A percentile compares a stretch with the other conserved stretches of the same genome.
Conservation (phyloP, 75 land plant species). For the Picea glauca region DNA sequence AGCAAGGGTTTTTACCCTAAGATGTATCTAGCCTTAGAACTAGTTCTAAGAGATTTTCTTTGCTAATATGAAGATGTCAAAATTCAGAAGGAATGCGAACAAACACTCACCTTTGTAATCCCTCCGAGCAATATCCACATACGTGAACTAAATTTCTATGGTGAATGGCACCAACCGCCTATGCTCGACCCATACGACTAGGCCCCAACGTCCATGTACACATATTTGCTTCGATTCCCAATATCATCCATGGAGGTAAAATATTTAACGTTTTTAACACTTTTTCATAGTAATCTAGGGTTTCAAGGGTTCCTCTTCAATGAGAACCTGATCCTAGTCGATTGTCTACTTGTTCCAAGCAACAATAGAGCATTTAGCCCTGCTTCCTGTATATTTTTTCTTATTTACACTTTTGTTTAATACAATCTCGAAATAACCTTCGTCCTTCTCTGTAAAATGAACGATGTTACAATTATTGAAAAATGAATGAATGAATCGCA, state of each 20-base stretch:
- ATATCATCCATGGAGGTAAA: conserved; percentile 33
- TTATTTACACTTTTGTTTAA: conserved; percentile 20
- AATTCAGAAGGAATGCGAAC: not conserved
- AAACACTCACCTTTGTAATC: conserved; percentile 46
- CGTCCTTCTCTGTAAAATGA: conserved; percentile 18
- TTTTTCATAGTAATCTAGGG: not conserved
- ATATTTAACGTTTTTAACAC: conserved; percentile 19
- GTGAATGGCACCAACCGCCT: conserved; percentile 70
- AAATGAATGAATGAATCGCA: conserved; percentile 38
- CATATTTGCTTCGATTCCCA: conserved; percentile 34
- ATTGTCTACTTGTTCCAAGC: conserved; percentile 25
- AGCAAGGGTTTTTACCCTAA: not conserved
- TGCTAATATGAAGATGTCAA: not conserved
- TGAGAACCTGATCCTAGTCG: conserved; percentile 33
- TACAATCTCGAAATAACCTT: conserved; percentile 26
- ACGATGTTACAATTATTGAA: conserved; percentile 30
- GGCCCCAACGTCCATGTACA: conserved; percentile 60
- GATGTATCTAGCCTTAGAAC: not conserved
- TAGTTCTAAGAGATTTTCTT: not conserved
- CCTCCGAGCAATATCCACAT: conserved; percentile 74
- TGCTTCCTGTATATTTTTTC: conserved; percentile 52
- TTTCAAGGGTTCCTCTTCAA: conserved; percentile 44
- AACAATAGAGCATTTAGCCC: conserved; percentile 35
- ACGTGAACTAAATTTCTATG: conserved; percentile 75
- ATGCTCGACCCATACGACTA: conserved; percentile 27